Evolutionary conservation across 176 grass and related monocot species (phyloP).

Genomic region (Aegilops tauschii): DNA sequence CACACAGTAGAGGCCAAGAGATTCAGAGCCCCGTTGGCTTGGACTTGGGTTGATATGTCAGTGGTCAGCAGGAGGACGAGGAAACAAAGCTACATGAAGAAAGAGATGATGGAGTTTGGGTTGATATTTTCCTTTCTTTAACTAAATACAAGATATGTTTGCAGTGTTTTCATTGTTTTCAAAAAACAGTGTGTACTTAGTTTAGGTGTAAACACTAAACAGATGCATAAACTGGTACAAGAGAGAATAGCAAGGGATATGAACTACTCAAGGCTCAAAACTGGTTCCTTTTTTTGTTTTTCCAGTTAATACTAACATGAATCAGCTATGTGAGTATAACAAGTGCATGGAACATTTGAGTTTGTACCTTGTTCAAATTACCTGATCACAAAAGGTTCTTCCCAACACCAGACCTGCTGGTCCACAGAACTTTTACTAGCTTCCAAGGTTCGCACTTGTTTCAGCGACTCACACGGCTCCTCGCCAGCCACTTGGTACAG

Average conservation of each 20-base stretch:
- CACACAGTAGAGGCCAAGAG: neutral
- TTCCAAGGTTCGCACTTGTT: constrained; percentile 53
- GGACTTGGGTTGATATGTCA: neutral
- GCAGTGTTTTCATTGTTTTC: neutral
- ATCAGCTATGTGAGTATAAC: neutral
- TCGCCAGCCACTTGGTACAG: constrained; percentile 29
- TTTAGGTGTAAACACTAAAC: neutral
- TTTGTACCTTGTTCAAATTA: constrained; percentile 72
- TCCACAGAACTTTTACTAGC: constrained; percentile 76
- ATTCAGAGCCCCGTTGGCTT: neutral
- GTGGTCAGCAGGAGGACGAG: neutral
- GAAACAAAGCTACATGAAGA: neutral
- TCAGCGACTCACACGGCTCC: constrained; percentile 38
- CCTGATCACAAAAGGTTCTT: constrained; percentile 64
- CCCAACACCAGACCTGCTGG: constrained; percentile 45
- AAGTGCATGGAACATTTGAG: neutral
- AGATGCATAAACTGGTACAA: neutral
- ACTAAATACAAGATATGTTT: neutral
- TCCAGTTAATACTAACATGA: neutral
- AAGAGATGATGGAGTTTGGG: neutral
- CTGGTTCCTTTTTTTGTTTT: too few species aligned
- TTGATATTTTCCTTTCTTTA: neutral
- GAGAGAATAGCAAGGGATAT: neutral
- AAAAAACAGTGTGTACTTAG: neutral
- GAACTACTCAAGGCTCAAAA: neutral